These are phyloP conservation scores for Colletotrichum magnum DNA, from an alignment of 2,329 filamentous ascomycete genomes.

Conservation along the genomic window DNA sequence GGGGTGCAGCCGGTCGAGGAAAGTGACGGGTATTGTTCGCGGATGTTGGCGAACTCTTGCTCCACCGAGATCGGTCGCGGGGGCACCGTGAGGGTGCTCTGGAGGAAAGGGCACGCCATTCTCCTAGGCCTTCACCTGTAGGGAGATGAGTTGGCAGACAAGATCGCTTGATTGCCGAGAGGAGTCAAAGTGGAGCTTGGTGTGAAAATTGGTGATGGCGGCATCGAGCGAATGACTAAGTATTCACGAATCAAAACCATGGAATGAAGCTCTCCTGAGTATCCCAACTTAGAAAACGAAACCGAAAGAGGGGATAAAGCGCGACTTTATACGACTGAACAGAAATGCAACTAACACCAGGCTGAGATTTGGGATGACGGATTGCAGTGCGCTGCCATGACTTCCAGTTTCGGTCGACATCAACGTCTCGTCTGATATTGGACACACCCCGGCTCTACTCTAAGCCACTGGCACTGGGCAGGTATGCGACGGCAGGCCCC, in stretches of 20 bases:
- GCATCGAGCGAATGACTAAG: constrained; percentile 35
- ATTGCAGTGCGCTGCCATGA: constrained; percentile 2
- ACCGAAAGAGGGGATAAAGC: constrained; percentile 28
- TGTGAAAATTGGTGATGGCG: constrained; percentile 34
- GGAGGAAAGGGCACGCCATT: constrained; percentile 39
- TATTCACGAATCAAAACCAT: neutral
- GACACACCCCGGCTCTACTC: constrained; percentile 13
- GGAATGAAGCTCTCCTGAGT: constrained; percentile 23
- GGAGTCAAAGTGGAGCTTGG: constrained; percentile 24
- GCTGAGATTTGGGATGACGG: constrained; percentile 18
- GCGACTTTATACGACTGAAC: constrained; percentile 19
- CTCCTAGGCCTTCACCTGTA: neutral
- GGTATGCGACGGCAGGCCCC: too few species aligned
- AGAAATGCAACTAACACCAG: constrained; percentile 1
- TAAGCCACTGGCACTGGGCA: constrained; percentile 16
- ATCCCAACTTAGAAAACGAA: neutral
- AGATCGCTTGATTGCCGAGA: neutral
- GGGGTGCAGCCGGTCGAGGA: constrained; percentile 34
- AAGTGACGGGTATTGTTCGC: constrained; percentile 31
- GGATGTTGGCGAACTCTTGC: constrained; percentile 38
- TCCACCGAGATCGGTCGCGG: constrained; percentile 27
- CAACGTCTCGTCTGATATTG: constrained; percentile 37
- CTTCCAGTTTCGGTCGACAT: constrained; percentile 30
- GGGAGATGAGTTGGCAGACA: neutral
- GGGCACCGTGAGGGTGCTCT: constrained; percentile 32